Evolutionary conservation across 441 rosid species (phyloP).

Genomic region (Pelargonium australe): DNA sequence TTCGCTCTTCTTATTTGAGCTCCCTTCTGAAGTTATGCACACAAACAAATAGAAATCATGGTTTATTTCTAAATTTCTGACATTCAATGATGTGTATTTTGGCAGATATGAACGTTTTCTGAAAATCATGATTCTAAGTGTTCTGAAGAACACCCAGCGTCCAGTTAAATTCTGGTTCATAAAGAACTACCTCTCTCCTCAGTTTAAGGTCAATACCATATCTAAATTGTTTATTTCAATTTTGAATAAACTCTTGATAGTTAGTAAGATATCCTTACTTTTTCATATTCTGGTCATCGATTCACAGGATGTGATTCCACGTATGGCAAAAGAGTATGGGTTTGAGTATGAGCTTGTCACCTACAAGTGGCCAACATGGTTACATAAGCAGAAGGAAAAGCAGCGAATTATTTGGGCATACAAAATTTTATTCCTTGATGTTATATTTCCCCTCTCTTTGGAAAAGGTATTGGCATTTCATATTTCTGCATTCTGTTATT

Average conservation of each 20-base stretch:
- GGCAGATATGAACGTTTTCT: conserved; percentile 93
- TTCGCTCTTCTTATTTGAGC: conserved; percentile 4
- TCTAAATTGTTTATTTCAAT: conserved; percentile 4
- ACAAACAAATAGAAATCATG: background rate
- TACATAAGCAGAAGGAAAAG: conserved; percentile 98
- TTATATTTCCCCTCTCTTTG: conserved; percentile 91
- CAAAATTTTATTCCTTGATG: conserved; percentile 95
- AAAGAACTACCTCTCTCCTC: conserved; percentile 97
- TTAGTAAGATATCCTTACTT: background rate
- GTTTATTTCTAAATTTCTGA: background rate
- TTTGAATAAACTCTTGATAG: background rate
- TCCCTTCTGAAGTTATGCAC: background rate
- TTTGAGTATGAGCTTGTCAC: conserved; percentile 90
- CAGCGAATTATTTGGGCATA: conserved; percentile 99
- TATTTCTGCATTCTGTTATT: conserved; percentile 3
- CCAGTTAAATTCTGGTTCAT: conserved; percentile 99
- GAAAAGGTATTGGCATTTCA: conserved; percentile 55
- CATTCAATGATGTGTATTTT: background rate
- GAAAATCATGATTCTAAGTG: conserved; percentile 94
- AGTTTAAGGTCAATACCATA: conserved; percentile 65
- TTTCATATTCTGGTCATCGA: conserved; percentile 13
- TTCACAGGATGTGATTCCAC: conserved; percentile 90
- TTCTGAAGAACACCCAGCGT: conserved; percentile 81
- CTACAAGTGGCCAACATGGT: conserved; percentile 98
- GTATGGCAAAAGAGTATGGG: conserved; percentile 87